Percentiles rank a stretch among this genome's conserved stretches.
phyloP scores from a whole-genome alignment of 179 eudicot genomes.

The Nepenthes alata region DNA sequence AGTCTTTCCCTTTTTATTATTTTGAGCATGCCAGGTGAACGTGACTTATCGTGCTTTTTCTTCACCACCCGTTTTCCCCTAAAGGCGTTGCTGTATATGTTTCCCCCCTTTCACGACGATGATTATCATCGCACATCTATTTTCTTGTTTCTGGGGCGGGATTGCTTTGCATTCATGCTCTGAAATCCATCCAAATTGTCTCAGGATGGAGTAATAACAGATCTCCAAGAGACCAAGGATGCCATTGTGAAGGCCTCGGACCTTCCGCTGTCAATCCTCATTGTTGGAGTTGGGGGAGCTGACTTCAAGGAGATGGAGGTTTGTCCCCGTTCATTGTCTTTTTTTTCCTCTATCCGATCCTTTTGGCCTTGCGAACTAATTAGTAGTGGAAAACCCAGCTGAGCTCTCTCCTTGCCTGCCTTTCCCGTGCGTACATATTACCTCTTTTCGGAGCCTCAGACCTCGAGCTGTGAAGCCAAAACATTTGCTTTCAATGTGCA shows the following conservation, averaged over 20 bases:
- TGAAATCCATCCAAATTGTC: slow-evolving; percentile 7
- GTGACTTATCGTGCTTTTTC: not conserved
- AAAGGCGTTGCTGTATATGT: too few relatives aligned
- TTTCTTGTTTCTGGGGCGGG: not conserved
- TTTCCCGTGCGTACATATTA: too few relatives aligned
- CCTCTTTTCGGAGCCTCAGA: too few relatives aligned
- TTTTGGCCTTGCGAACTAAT: too few relatives aligned
- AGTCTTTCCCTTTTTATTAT: not conserved
- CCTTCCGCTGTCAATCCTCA: slow-evolving; percentile 88
- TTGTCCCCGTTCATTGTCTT: slow-evolving; percentile 3
- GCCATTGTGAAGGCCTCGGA: slow-evolving; percentile 93
- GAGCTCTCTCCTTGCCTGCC: too few relatives aligned
- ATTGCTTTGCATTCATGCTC: not conserved
- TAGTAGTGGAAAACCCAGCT: too few relatives aligned
- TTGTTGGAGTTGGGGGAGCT: slow-evolving; percentile 99
- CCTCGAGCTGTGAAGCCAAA: not conserved
- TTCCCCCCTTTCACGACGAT: not conserved
- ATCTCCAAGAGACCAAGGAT: slow-evolving; percentile 96
- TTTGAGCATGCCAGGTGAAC: too few relatives aligned
- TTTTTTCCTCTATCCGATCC: not conserved
- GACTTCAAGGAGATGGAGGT: slow-evolving; percentile 99
- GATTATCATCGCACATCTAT: not conserved
- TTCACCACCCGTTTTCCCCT: not conserved
- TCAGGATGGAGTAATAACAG: slow-evolving; percentile 98
- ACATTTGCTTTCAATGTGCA: slow-evolving; percentile 12